Evolutionary conservation across 225 moss, liverwort and hornwort genomes (phyloP).

Genomic region (Physcomitrium patens): DNA sequence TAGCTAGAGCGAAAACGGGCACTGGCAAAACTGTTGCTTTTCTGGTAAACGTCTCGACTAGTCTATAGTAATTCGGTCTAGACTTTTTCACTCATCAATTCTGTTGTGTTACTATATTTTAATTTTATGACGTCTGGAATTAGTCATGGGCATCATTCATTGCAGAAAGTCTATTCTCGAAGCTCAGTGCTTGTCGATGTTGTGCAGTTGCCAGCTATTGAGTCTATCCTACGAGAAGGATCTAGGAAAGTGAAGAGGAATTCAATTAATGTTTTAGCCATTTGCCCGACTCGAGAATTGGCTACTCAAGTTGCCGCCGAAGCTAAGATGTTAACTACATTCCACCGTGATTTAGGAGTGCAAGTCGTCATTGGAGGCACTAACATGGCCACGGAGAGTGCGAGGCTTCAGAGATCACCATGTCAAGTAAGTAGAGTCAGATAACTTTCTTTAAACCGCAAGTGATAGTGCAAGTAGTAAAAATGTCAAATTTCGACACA

Average conservation of each 20-base stretch:
- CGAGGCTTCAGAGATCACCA: conserved; percentile 67
- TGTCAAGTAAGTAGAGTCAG: conserved; percentile 69
- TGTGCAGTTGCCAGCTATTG: conserved; percentile 89
- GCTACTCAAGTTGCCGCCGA: conserved; percentile 91
- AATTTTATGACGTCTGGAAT: too few species aligned
- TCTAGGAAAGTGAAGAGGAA: conserved; percentile 40
- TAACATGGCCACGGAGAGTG: conserved; percentile 74
- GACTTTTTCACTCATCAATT: background rate
- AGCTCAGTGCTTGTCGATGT: background rate
- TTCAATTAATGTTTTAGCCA: conserved; percentile 74
- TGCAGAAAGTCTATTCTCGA: too few species aligned
- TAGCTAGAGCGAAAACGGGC: conserved; percentile 97
- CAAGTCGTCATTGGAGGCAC: conserved; percentile 98
- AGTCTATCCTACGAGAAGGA: conserved; percentile 63
- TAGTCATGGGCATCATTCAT: too few species aligned
- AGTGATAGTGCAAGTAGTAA: background rate
- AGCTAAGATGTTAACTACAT: conserved; percentile 85
- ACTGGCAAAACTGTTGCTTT: conserved; percentile 99
- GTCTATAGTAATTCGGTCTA: background rate
- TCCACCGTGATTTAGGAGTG: conserved; percentile 76
- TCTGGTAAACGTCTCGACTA: conserved; percentile 53
- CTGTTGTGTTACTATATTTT: background rate
- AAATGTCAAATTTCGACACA: background rate
- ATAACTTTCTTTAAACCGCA: background rate
- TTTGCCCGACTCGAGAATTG: conserved; percentile 95